Evolutionary conservation across 2,329 filamentous ascomycete species (phyloP), one percentile per base, ranked within the genome.

Genomic region (Allantophomopsis lycopodina): DNA sequence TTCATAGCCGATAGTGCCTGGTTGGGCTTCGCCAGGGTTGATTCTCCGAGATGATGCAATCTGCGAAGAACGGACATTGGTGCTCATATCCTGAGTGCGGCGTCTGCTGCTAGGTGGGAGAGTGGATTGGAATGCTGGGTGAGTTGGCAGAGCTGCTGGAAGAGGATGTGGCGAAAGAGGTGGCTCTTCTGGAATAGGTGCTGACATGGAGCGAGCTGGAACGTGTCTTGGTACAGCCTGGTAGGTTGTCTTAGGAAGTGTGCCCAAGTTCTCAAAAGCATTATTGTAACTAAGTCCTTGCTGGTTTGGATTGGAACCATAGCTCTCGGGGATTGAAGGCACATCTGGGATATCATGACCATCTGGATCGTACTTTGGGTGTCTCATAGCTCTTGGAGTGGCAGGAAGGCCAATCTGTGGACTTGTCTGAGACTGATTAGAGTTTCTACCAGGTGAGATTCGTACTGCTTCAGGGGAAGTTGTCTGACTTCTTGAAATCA

Each of bases 371-470:
- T 89, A 77, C 34, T 84, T 76, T 2, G 75, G 73, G 55, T 93
- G 76, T 15, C 83, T 76, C 87, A 95, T 94, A 1, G 87, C 87
- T 61, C 85, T 79, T 21, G 89, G 88, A 1, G 88, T 95, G 2
- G 87, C 85, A 12, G 89, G 87, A n/a, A 94, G 70, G 1, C 87
- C 88, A 38, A 89, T 71, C 5, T 73, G 69, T 1, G 71, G 65
- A 1, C 68, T 68, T 2, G 37, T 38, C 48, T 28, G 58, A 57
- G 43, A 55, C 44, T 68, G 69, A 56, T 72, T 70, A 54, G 63
- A 67, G 44, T 44, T 46, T 21, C 49, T 46, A 8, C 37, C 33
- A 18, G 48, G 47, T 32, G 51, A 50, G 3, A 42, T 50, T 15
- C 50, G 45, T 28, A 49, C 32, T 23, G 41, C 44, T 8, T 45